These are phyloP conservation scores for Xylaria bambusicola DNA, from an alignment of 495 filamentous ascomycete species.

Conservation along the genomic window DNA sequence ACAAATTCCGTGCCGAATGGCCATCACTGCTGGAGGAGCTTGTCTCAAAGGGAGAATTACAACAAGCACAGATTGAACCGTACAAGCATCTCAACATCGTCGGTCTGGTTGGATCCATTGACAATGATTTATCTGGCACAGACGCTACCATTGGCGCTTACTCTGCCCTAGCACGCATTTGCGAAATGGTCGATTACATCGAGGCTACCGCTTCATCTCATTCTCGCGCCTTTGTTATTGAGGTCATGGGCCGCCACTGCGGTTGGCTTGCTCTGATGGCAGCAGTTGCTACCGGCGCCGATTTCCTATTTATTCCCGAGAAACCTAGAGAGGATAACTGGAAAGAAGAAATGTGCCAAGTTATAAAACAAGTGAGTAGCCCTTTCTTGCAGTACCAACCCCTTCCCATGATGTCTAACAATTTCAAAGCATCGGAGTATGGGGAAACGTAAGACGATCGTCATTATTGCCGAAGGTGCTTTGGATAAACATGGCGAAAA, in stretches of 20 bases:
- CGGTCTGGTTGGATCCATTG: slow-evolving; percentile 93
- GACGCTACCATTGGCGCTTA: slow-evolving; percentile 98
- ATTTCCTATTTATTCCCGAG: slow-evolving; percentile 97
- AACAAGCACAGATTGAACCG: slow-evolving; percentile 65
- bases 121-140: slow-evolving; percentile 96
- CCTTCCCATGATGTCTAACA: slow-evolving; percentile 36
- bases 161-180: slow-evolving; percentile 87
- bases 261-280: slow-evolving; percentile 98
- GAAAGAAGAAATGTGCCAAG: slow-evolving; percentile 83
- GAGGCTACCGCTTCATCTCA: slow-evolving; percentile 97
- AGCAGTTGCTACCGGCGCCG: slow-evolving; percentile 90
- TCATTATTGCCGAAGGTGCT: slow-evolving; percentile 96
- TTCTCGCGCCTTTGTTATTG: slow-evolving; percentile 95
- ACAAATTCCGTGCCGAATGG: slow-evolving; percentile 92
- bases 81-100: slow-evolving; percentile 90
- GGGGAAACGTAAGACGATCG: slow-evolving; percentile 96
- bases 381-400: neutral
- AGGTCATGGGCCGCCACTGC: slow-evolving; percentile 99
- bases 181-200: slow-evolving; percentile 92
- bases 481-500: slow-evolving; percentile 83
- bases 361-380: slow-evolving; percentile 70
- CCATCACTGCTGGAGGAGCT: slow-evolving; percentile 82
- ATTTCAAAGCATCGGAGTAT: slow-evolving; percentile 73
- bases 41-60: slow-evolving; percentile 67
- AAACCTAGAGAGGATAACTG: slow-evolving; percentile 86